phyloP scores from a whole-genome alignment of 2,329 filamentous ascomycete species.

The Cladosporium sp. region DNA sequence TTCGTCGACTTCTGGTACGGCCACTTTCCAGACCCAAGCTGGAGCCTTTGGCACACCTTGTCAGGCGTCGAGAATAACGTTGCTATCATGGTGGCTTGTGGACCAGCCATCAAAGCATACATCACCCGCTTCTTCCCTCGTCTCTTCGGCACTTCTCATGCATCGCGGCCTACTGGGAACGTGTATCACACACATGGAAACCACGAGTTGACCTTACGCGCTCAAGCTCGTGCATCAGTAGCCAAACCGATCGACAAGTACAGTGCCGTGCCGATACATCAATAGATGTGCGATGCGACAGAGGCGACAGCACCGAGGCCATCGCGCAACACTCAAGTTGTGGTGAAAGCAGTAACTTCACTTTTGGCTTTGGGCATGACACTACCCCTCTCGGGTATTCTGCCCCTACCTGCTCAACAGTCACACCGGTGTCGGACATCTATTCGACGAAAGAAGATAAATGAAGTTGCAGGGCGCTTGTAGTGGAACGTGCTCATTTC shows the following conservation, averaged over 20 bases:
- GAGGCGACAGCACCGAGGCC: too few relatives aligned
- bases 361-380: too few relatives aligned
- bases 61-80: slow-evolving; percentile 43
- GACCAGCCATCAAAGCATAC: slow-evolving; percentile 54
- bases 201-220: neutral
- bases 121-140: slow-evolving; percentile 38
- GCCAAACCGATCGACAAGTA: too few relatives aligned
- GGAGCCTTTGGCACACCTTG: slow-evolving; percentile 41
- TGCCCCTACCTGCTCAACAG: too few relatives aligned
- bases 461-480: too few relatives aligned
- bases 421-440: too few relatives aligned
- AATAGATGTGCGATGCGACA: too few relatives aligned
- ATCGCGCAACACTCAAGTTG: too few relatives aligned
- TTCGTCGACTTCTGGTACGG: slow-evolving; percentile 42
- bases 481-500: neutral
- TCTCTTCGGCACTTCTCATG: slow-evolving; percentile 27
- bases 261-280: too few relatives aligned
- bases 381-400: too few relatives aligned
- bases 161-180: slow-evolving; percentile 8
- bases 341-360: too few relatives aligned
- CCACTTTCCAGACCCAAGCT: slow-evolving; percentile 35
- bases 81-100: slow-evolving; percentile 55
- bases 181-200: slow-evolving; percentile 1
- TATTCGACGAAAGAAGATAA: too few relatives aligned
- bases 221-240: neutral